phyloP scores from a whole-genome alignment of 805 yeast genomes.

The Saccharomycopsis microspora region DNA sequence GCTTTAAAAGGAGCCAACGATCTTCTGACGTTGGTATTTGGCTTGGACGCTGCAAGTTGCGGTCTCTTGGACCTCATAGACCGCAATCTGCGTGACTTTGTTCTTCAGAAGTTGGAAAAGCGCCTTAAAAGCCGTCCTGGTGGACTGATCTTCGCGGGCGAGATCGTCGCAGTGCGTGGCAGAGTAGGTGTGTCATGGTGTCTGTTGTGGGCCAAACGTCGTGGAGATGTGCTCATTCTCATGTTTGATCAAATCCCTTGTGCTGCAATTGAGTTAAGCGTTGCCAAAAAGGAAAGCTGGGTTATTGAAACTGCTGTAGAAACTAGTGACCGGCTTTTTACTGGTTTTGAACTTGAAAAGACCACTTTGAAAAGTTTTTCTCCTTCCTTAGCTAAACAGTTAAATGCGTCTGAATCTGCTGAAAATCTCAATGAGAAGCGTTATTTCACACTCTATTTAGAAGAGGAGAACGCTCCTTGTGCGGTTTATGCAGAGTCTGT shows the following conservation, averaged over 20 bases:
- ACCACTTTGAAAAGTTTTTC: constrained; percentile 3
- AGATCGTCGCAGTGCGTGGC: constrained; percentile 58
- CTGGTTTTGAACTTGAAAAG: constrained; percentile 12
- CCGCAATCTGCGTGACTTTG: constrained; percentile 63
- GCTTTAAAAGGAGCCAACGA: constrained; percentile 76
- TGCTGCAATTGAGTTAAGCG: constrained; percentile 47
- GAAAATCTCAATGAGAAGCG: constrained; percentile 39
- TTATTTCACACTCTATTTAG: constrained; percentile 46
- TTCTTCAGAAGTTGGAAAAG: constrained; percentile 38
- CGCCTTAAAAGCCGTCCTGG: constrained; percentile 20
- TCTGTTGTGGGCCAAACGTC: constrained; percentile 80
- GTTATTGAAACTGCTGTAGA: constrained; percentile 18
- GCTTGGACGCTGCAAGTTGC: constrained; percentile 50
- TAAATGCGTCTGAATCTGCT: background rate
- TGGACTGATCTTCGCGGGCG: constrained; percentile 57
- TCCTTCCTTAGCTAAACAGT: constrained; percentile 2
- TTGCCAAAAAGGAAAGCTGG: constrained; percentile 21
- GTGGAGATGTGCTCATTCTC: constrained; percentile 60
- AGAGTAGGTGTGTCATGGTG: constrained; percentile 60
- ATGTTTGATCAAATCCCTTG: constrained; percentile 81
- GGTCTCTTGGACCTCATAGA: constrained; percentile 70
- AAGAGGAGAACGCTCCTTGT: constrained; percentile 47
- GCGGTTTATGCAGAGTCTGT: constrained; percentile 46
- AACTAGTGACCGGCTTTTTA: constrained; percentile 9
- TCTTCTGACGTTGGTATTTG: constrained; percentile 78